Base-by-base conservation (phyloP, 2,329 filamentous ascomycete species). In the Pyrenophora teres region DNA sequence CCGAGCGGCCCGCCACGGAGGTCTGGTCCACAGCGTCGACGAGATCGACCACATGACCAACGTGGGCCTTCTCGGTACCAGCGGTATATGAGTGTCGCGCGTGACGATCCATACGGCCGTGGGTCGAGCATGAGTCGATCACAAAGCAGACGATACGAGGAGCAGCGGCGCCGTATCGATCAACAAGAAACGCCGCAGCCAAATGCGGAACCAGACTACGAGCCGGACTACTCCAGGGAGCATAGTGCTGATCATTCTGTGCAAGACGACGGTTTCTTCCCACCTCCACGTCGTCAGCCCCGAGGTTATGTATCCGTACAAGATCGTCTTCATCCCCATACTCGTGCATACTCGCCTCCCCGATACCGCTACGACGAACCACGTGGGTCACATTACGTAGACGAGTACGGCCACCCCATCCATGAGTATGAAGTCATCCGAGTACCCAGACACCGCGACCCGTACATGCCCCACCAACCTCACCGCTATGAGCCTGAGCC, bases 181-280 rank as follows among this genome's bases (percentile, higher is more conserved):
- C 65, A 74, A 44, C 67, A 71, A 41, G 71, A 74, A 42, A 72
- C 67, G 12, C 70, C 68, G 1, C 68, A 72, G 16, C 71, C 70
- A 15, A 65, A 62, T 23, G 57, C 62, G 5, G 67, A 69, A 9
- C 58, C 43, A 16, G 69, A 67, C 25, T 64, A 63, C 46, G 67
- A 63, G 40, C 60, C 60, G 1, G 44, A 52, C 1, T 72, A 68
- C 52, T 72, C 69, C 7, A 55, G 70, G 18, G 69, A 74, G 30
- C 64, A 64, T 5, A 74, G 69, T 36, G 49, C 70, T 16, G 70
- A 71, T 19, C 65, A 65, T 16, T 56, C 48, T 7, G 57, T 56
- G 8, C 63, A 62, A 18, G 69, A 70, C n/a, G 67, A 70, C 7
- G 43, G 43, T 7, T 64, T 65, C 48, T 58, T 64, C 33, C 51